Conservation (phyloP, 148 eudicot species). For the Rhododendron griersonianum region DNA sequence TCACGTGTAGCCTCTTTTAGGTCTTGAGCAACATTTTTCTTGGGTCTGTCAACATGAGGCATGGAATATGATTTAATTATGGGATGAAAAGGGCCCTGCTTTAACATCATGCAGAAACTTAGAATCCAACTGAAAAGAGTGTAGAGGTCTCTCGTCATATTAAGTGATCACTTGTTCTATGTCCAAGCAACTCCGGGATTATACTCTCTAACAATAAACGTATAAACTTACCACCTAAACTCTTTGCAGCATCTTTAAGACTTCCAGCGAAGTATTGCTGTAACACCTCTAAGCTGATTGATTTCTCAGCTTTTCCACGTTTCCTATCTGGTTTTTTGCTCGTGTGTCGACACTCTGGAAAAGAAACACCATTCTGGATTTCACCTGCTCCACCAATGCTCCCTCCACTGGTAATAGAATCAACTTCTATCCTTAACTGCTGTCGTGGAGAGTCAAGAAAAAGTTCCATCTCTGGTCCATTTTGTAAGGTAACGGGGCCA, state of each 20-base stretch:
- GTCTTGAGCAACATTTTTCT: not conserved
- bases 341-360: constrained; percentile 31
- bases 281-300: constrained; percentile 83
- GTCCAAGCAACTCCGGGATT: not conserved
- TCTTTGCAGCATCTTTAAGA: constrained; percentile 90
- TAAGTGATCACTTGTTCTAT: not conserved
- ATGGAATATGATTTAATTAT: not conserved
- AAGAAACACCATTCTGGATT: constrained; percentile 21
- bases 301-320: constrained; percentile 91
- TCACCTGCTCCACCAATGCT: constrained; percentile 18
- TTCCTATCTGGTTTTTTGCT: constrained; percentile 40
- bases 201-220: not conserved
- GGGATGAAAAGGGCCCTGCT: not conserved
- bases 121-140: not conserved
- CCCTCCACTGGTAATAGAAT: constrained; percentile 24
- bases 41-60: not conserved
- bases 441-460: constrained; percentile 25
- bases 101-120: not conserved
- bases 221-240: constrained; percentile 66
- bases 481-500: constrained; percentile 20
- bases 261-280: constrained; percentile 86
- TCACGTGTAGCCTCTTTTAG: not conserved
- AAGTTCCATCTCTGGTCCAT: constrained; percentile 24
- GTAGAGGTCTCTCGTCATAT: not conserved
- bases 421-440: constrained; percentile 24